These are phyloP conservation scores for Kazachstania psychrophila DNA, from an alignment of 805 yeast species.

Conservation along the genomic window DNA sequence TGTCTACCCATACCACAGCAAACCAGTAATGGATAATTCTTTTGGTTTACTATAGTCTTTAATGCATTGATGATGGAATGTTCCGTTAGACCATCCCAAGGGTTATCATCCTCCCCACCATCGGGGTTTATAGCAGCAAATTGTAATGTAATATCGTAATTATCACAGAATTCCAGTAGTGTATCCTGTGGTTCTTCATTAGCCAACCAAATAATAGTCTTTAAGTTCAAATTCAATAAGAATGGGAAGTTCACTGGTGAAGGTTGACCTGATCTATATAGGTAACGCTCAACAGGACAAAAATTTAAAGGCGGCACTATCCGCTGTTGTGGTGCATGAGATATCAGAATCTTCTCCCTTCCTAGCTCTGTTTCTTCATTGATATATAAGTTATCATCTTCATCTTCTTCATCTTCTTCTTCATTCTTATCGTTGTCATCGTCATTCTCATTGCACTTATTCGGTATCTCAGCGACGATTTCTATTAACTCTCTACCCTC, in stretches of 20 bases:
- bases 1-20: constrained; percentile 99
- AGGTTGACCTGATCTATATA: constrained; percentile 92
- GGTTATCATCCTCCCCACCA: constrained; percentile 60
- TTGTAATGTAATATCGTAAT: constrained; percentile 61
- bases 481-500: too few species aligned
- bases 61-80: constrained; percentile 70
- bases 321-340: constrained; percentile 51
- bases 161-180: constrained; percentile 71
- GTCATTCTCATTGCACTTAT: too few species aligned
- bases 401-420: constrained; percentile 22
- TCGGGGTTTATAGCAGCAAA: constrained; percentile 79
- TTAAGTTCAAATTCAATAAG: constrained; percentile 59
- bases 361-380: constrained; percentile 30
- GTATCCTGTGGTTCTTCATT: constrained; percentile 92
- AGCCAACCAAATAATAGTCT: constrained; percentile 87
- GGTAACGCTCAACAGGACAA: constrained; percentile 82
- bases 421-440: constrained; percentile 10
- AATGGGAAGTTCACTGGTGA: constrained; percentile 88
- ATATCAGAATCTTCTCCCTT: constrained; percentile 25
- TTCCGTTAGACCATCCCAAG: constrained; percentile 94
- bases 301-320: constrained; percentile 92
- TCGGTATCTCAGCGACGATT: too few species aligned
- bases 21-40: constrained; percentile 76
- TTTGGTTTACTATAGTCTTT: constrained; percentile 59
- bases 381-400: constrained; percentile 22